A percentile compares a stretch with the other conserved stretches of the same genome.
These are phyloP conservation scores for Mortierella alpina DNA, from an alignment of 192 early-diverging fungal genomes.

Conservation along the genomic window DNA sequence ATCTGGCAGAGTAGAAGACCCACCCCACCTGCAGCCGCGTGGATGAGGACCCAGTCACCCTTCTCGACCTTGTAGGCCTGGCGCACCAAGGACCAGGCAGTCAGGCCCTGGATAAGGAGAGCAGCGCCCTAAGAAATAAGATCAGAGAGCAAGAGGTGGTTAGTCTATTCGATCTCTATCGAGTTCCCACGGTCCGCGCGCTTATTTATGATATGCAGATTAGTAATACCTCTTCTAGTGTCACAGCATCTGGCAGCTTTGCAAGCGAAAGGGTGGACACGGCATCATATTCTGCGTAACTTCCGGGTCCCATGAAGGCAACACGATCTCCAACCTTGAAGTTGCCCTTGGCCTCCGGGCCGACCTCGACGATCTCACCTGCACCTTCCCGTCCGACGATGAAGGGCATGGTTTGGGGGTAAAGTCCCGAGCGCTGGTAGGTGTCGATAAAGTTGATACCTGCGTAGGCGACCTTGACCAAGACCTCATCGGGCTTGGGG, in stretches of 20 bases:
- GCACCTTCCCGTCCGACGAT: conserved; percentile 84
- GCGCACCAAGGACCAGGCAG: conserved; percentile 78
- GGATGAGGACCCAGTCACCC: conserved; percentile 85
- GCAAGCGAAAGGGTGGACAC: conserved; percentile 50
- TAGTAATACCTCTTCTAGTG: conserved; percentile 26
- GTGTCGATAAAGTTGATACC: conserved; percentile 95
- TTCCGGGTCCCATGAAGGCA: conserved; percentile 69
- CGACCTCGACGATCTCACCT: conserved; percentile 83
- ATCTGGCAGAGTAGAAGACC: conserved; percentile 86
- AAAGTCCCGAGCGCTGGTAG: conserved; percentile 86
- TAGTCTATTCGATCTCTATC: conserved; percentile 61
- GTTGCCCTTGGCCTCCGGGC: conserved; percentile 58
- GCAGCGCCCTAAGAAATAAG: conserved; percentile 15
- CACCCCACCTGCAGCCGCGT: conserved; percentile 92
- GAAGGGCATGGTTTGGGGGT: conserved; percentile 71
- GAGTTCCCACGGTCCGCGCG: conserved; percentile 53
- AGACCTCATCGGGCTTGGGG: conserved; percentile 62
- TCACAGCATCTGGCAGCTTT: conserved; percentile 50
- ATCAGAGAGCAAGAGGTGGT: background rate
- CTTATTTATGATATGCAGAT: background rate
- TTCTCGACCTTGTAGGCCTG: conserved; percentile 77
- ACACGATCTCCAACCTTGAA: conserved; percentile 87
- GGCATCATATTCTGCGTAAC: conserved; percentile 83
- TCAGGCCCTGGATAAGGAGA: conserved; percentile 82
- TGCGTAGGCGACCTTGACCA: conserved; percentile 80